These are phyloP conservation scores for Mycena galopus DNA, from an alignment of 768 basidiomycete species.

Conservation along the genomic window DNA sequence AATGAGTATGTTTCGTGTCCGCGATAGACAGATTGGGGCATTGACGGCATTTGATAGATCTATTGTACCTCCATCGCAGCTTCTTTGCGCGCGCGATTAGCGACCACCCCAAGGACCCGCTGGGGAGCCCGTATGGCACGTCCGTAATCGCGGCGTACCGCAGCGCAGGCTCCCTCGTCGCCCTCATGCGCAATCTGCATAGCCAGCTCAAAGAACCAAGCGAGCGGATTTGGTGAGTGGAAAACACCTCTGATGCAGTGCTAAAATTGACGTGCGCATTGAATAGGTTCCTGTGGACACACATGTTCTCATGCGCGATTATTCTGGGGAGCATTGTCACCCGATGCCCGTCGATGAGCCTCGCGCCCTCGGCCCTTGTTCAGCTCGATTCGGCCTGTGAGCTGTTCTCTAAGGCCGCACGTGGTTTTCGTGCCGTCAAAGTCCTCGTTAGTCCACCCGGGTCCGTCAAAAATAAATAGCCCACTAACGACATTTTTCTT, in stretches of 20 bases:
- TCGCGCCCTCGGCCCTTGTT: conserved; percentile 79
- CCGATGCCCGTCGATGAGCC: conserved; percentile 82
- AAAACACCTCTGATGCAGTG: conserved; percentile 41
- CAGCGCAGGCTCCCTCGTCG: conserved; percentile 78
- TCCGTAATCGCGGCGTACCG: conserved; percentile 83
- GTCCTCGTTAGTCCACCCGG: conserved; percentile 65
- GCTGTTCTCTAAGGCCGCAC: conserved; percentile 77
- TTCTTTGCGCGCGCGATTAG: conserved; percentile 82
- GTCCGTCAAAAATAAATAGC: background rate
- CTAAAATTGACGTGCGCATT: conserved; percentile 21
- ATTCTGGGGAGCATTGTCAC: conserved; percentile 83
- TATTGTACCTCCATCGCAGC: conserved; percentile 78
- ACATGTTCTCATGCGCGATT: conserved; percentile 81
- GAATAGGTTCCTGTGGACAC: conserved; percentile 62
- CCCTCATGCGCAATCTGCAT: conserved; percentile 77
- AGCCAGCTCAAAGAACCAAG: conserved; percentile 73
- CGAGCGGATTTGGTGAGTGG: conserved; percentile 73
- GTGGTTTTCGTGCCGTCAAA: conserved; percentile 72
- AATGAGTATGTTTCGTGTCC: conserved; percentile 62
- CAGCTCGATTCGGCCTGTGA: conserved; percentile 84
- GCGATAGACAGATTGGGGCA: background rate
- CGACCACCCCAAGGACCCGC: conserved; percentile 80
- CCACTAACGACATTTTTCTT: conserved; percentile 2
- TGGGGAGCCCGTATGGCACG: conserved; percentile 79
- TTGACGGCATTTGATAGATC: conserved; percentile 54